phyloP scores from a whole-genome alignment of 257 asterid genomes.

The Coffea eugenioides region DNA sequence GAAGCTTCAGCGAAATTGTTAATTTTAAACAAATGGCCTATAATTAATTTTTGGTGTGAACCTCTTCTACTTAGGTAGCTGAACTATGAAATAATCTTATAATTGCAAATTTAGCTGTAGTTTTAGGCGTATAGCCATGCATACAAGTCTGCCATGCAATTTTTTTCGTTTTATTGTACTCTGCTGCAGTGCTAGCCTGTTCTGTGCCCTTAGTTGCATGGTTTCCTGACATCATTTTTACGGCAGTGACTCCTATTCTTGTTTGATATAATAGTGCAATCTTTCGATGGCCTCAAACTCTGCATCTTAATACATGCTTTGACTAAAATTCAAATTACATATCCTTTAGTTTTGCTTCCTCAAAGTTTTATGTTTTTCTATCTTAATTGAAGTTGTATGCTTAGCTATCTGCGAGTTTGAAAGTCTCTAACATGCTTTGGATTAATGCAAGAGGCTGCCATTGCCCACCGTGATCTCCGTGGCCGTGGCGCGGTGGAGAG shows the following conservation, averaged over 20 bases:
- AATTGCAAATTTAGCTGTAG: too few relatives aligned
- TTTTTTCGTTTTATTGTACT: neutral
- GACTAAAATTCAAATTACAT: too few relatives aligned
- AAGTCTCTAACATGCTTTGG: too few relatives aligned
- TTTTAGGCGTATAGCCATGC: neutral
- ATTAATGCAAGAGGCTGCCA: too few relatives aligned
- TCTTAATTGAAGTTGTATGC: too few relatives aligned
- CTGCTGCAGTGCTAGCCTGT: neutral
- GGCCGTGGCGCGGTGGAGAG: too few relatives aligned
- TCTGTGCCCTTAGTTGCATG: neutral
- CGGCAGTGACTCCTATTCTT: neutral
- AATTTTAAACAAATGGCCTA: neutral
- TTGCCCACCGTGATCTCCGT: too few relatives aligned
- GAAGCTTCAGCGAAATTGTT: neutral
- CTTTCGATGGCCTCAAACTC: neutral
- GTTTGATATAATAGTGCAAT: too few relatives aligned
- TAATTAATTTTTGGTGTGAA: constrained; percentile 12
- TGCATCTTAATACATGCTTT: too few relatives aligned
- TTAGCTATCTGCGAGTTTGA: too few relatives aligned
- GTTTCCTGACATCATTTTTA: neutral
- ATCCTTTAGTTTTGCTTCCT: too few relatives aligned
- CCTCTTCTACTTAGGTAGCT: neutral
- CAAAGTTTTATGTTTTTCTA: too few relatives aligned
- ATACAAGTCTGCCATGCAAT: constrained; percentile 4
- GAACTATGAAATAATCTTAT: neutral